phyloP scores from a whole-genome alignment of 192 early-diverging fungal genomes.

The Coemansia sp. region DNA sequence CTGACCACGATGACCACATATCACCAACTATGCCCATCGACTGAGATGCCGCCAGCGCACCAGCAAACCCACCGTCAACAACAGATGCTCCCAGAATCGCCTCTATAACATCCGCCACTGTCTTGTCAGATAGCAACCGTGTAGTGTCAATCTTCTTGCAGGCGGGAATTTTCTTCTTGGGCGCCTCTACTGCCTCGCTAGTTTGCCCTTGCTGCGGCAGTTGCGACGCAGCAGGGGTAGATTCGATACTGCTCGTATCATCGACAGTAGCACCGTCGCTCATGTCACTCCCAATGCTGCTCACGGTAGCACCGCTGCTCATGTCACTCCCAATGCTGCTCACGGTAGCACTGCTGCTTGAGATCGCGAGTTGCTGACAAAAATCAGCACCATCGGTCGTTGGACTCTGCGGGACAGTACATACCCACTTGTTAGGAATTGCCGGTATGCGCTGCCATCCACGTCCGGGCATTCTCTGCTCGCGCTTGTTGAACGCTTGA shows the following conservation, averaged over 20 bases:
- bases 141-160: slow-evolving; percentile 6
- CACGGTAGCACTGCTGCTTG: not conserved
- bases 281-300: no score
- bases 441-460: slow-evolving; percentile 39
- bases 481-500: slow-evolving; percentile 30
- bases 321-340: not conserved
- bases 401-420: not conserved
- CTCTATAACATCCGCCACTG: slow-evolving; percentile 85
- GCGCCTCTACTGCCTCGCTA: not conserved
- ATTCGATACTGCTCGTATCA: not conserved
- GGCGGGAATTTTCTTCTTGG: not conserved
- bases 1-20: slow-evolving; percentile 38
- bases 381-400: not conserved
- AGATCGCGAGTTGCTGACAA: not conserved
- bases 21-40: slow-evolving; percentile 54
- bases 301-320: not conserved
- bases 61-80: slow-evolving; percentile 60
- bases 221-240: not conserved
- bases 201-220: not conserved
- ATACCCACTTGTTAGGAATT: slow-evolving; percentile 35
- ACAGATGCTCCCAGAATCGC: slow-evolving; percentile 80
- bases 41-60: slow-evolving; percentile 61
- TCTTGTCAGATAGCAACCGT: slow-evolving; percentile 74
- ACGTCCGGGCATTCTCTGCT: slow-evolving; percentile 34
- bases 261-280: no score